Conservation (phyloP, 2,329 filamentous ascomycete species). For the Clarireedia homoeocarpa region DNA sequence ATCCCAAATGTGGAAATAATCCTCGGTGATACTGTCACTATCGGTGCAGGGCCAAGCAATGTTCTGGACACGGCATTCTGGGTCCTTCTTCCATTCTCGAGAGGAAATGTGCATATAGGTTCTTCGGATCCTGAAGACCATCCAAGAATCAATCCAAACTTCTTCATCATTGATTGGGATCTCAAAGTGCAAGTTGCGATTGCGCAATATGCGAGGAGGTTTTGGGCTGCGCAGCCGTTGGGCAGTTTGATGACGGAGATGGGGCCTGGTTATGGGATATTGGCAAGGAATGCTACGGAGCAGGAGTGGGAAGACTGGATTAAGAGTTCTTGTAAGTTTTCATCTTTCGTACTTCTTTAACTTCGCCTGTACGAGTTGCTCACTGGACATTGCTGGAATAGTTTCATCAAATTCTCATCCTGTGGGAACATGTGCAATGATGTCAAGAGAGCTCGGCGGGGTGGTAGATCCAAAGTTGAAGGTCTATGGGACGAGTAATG, state of each 20-base stretch:
- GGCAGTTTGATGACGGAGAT: not conserved
- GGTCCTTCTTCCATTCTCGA: constrained; percentile 35
- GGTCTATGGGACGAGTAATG: constrained; percentile 15
- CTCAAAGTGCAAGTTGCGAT: constrained; percentile 25
- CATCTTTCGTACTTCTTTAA: not conserved
- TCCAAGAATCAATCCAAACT: constrained; percentile 36
- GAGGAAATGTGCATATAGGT: constrained; percentile 36
- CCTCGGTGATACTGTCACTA: constrained; percentile 19
- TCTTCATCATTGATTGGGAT: constrained; percentile 37
- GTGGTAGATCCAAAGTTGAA: constrained; percentile 17
- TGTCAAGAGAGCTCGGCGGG: constrained; percentile 12
- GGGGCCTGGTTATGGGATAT: constrained; percentile 4
- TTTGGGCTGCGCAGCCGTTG: constrained; percentile 9
- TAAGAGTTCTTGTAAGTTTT: constrained; percentile 9
- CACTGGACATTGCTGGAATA: not conserved
- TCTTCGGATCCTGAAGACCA: constrained; percentile 30
- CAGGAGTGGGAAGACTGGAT: constrained; percentile 10
- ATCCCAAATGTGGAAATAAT: constrained; percentile 42
- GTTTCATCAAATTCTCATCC: constrained; percentile 13
- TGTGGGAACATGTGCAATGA: constrained; percentile 18
- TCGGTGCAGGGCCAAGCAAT: constrained; percentile 15
- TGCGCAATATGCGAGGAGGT: constrained; percentile 12
- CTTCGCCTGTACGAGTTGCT: not conserved
- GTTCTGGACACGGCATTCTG: constrained; percentile 33
- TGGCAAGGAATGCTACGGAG: constrained; percentile 12